phyloP scores from a whole-genome alignment of 225 moss, liverwort and hornwort genomes.

The Anthoceros angustus region DNA sequence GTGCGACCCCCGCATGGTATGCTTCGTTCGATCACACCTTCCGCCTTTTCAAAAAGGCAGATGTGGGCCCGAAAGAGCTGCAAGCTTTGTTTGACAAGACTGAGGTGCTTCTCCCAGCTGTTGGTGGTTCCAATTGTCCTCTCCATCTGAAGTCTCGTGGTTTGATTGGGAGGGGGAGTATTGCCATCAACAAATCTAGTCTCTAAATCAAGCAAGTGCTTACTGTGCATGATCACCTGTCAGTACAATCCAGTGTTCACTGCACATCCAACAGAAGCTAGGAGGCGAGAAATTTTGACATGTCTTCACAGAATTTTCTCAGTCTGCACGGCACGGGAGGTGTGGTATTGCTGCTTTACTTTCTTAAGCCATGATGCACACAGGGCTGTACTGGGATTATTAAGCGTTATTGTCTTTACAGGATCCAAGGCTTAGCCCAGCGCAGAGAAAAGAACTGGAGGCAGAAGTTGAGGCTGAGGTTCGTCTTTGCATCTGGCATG shows the following conservation, averaged over 20 bases:
- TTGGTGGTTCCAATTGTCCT: background rate
- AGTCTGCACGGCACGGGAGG: constrained; percentile 84
- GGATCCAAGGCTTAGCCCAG: constrained; percentile 83
- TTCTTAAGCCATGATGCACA: background rate
- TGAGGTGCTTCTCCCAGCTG: constrained; percentile 32
- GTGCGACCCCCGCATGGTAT: constrained; percentile 81
- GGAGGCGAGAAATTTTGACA: constrained; percentile 86
- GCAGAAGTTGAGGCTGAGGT: constrained; percentile 93
- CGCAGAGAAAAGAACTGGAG: constrained; percentile 66
- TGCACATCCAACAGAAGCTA: constrained; percentile 95
- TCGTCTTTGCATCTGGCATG: background rate
- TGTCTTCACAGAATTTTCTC: constrained; percentile 74
- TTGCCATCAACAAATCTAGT: too few species aligned
- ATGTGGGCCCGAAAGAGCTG: constrained; percentile 58
- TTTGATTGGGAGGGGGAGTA: too few species aligned
- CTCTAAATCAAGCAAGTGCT: too few species aligned
- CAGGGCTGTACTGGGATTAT: too few species aligned
- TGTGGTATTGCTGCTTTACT: constrained; percentile 10
- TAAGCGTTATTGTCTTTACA: constrained; percentile 15
- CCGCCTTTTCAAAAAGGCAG: constrained; percentile 51
- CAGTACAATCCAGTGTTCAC: constrained; percentile 99
- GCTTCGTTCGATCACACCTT: constrained; percentile 90
- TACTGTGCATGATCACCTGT: too few species aligned
- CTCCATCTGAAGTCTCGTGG: too few species aligned
- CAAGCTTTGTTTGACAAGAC: constrained; percentile 60